These are phyloP conservation scores for Neurospora sp. DNA, from an alignment of 2,329 filamentous ascomycete species.

Conservation along the genomic window DNA sequence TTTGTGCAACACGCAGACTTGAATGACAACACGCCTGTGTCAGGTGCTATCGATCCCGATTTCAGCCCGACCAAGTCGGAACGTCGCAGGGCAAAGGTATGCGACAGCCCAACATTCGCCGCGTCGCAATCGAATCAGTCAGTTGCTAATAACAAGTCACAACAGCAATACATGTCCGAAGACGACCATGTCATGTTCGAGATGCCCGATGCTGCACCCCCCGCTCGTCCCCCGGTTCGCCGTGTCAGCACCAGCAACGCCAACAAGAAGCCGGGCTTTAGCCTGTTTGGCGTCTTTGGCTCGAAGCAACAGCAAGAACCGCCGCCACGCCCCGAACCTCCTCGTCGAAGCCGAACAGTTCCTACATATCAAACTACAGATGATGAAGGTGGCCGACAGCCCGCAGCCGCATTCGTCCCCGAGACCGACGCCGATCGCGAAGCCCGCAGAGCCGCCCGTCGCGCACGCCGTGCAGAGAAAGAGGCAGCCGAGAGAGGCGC, in stretches of 20 bases:
- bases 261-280: slow-evolving; percentile 49
- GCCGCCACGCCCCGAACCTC: slow-evolving; percentile 30
- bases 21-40: neutral
- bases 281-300: slow-evolving; percentile 49
- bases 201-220: slow-evolving; percentile 30
- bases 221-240: slow-evolving; percentile 45
- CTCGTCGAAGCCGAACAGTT: slow-evolving; percentile 30
- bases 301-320: slow-evolving; percentile 29
- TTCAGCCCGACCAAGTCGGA: slow-evolving; percentile 35
- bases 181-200: slow-evolving; percentile 53
- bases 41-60: slow-evolving; percentile 28
- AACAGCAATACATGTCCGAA: slow-evolving; percentile 55
- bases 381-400: slow-evolving; percentile 33
- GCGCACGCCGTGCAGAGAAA: slow-evolving; percentile 46
- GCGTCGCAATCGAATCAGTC: slow-evolving; percentile 5
- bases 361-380: slow-evolving; percentile 38
- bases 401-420: slow-evolving; percentile 27
- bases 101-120: slow-evolving; percentile 3
- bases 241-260: slow-evolving; percentile 50
- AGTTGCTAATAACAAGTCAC: slow-evolving; percentile 32
- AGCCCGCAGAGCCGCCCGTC: slow-evolving; percentile 41
- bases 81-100: slow-evolving; percentile 36
- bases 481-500: slow-evolving; percentile 35
- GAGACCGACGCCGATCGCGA: slow-evolving; percentile 32
- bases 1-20: neutral